phyloP scores from a whole-genome alignment of 176 grass and related monocot genomes.

The Calamus simplicifolius region DNA sequence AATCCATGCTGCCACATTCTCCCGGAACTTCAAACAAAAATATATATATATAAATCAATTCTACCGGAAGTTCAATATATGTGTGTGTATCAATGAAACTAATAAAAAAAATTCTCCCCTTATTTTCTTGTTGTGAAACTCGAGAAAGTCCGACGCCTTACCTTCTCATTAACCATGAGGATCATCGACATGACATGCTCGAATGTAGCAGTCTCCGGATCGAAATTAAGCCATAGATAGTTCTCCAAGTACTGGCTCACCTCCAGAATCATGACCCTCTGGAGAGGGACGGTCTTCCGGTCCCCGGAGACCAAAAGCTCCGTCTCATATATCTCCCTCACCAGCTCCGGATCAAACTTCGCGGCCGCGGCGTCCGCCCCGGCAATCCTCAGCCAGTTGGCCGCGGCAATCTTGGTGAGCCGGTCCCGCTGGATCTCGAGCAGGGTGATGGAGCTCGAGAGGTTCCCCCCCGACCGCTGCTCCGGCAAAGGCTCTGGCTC shows the following conservation, averaged over 20 bases:
- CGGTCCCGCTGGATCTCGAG: slow-evolving; percentile 89
- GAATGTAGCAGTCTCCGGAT: slow-evolving; percentile 48
- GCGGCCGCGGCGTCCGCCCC: not conserved
- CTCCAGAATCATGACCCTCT: slow-evolving; percentile 96
- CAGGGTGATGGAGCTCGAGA: slow-evolving; percentile 48
- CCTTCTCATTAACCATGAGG: slow-evolving; percentile 98
- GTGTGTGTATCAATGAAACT: not conserved
- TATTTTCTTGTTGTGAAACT: too few species aligned
- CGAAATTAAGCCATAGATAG: slow-evolving; percentile 96
- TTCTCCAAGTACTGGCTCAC: slow-evolving; percentile 99
- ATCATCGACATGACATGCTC: slow-evolving; percentile 96
- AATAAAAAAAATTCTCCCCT: too few species aligned
- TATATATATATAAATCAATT: slow-evolving; percentile 23
- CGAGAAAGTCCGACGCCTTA: slow-evolving; percentile 3
- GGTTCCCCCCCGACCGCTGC: slow-evolving; percentile 17
- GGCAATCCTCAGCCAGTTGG: slow-evolving; percentile 51
- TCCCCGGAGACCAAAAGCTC: slow-evolving; percentile 52
- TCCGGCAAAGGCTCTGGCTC: slow-evolving; percentile 1
- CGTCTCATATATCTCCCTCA: slow-evolving; percentile 65
- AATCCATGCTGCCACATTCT: slow-evolving; percentile 87
- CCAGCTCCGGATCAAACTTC: slow-evolving; percentile 66
- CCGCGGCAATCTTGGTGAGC: slow-evolving; percentile 58
- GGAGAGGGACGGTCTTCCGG: slow-evolving; percentile 77
- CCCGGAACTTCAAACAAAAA: slow-evolving; percentile 46
- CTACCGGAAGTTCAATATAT: slow-evolving; percentile 61